Evolutionary conservation across 768 basidiomycete species (phyloP), one percentile per base, ranked within the genome.

Genomic region (Kwoniella europaea): DNA sequence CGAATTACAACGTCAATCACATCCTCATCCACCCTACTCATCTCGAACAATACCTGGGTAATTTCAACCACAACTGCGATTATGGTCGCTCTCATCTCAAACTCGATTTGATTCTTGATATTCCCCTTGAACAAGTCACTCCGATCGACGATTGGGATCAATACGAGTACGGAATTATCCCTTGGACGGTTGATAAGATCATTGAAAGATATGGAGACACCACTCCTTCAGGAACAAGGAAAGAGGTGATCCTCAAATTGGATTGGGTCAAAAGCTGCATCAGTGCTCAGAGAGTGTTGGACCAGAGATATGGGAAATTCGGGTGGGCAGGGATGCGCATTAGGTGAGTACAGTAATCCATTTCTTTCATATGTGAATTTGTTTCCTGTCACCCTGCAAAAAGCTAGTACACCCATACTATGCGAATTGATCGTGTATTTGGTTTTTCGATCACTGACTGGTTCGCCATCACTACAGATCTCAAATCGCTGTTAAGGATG

Each of bases 201-300:
- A 55, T 55, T 22, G 54, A 55, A 55, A 18, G 24, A 55, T 55
- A n/a, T n/a, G 54, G 54, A n/a, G 18, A 50, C 18, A 50, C 46
- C 16, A 4, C 4, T 18, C 15, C 15, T 20, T 18, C 15, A 10
- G 24, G 24, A 12, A 55, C 10, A n/a, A 4, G 24, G 5, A 55
- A 55, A 15, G 54, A 55, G 24, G 24, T 55, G 20, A 24, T 55
- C 7, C 20, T 55, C 2, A 55, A 24, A 55, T 3, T 24, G 24
- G 24, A 13, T 4, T 55, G 54, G 54, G 54, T 55, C 20, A 24
- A 22, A n/a, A 55, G 7, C n/a, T 55, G 54, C 9, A 55, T 55
- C 9, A 12, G 20, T n/a, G 54, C 54, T 20, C n/a, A 24, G 20
- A 55, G 54, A n/a, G 24, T 55, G 2, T 24, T 55, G 54, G 54